Evolutionary conservation across 2,329 filamentous ascomycete species (phyloP).

Genomic region (Emmonsia crescens): DNA sequence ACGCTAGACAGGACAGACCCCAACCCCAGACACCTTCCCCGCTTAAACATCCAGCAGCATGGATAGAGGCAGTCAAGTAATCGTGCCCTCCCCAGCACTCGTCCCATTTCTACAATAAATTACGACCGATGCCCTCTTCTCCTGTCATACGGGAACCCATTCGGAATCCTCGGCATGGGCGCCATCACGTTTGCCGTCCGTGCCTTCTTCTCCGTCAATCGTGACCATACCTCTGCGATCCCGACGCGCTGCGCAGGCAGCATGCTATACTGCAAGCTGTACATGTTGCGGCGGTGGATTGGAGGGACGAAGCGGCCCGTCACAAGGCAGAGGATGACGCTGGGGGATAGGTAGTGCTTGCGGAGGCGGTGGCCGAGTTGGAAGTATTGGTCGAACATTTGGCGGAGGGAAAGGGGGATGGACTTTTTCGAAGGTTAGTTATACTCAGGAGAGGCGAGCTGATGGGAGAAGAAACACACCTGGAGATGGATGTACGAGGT

Average conservation of each 20-base stretch:
- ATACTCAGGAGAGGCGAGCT: background rate
- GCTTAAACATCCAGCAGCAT: background rate
- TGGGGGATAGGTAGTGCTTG: constrained; percentile 86
- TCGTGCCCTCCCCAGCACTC: background rate
- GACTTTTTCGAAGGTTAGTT: constrained; percentile 44
- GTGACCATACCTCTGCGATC: constrained; percentile 76
- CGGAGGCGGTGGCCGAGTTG: constrained; percentile 84
- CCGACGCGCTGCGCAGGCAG: constrained; percentile 70
- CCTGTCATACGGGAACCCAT: constrained; percentile 24
- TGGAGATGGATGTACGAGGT: constrained; percentile 81
- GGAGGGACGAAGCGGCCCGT: constrained; percentile 91
- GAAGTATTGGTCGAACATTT: constrained; percentile 96
- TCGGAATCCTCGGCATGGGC: constrained; percentile 23
- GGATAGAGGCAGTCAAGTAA: background rate
- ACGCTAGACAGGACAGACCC: background rate
- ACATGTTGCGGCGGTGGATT: constrained; percentile 86
- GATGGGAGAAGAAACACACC: constrained; percentile 35
- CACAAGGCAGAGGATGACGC: constrained; percentile 75
- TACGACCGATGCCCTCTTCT: constrained; percentile 25
- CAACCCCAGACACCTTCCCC: background rate
- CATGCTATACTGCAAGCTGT: constrained; percentile 97
- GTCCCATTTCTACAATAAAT: background rate
- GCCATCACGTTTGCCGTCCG: constrained; percentile 17
- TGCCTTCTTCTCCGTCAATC: constrained; percentile 44
- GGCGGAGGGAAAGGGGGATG: constrained; percentile 76